phyloP scores from a whole-genome alignment of 2,329 filamentous ascomycete genomes.

The Scolecobasidium constrictum region DNA sequence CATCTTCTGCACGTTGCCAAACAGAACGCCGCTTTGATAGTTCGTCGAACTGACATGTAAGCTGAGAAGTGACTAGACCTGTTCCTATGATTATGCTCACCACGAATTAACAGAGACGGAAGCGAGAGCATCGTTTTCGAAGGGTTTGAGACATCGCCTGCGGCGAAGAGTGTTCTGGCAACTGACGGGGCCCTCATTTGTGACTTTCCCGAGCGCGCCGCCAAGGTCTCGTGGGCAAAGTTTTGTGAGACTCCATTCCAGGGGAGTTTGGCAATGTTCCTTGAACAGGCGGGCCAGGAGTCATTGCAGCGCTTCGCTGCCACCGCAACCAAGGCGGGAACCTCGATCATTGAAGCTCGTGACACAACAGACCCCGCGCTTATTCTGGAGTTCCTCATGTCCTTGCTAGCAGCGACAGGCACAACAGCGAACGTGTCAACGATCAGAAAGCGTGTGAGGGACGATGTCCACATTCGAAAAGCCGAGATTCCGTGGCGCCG shows the following conservation, averaged over 20 bases:
- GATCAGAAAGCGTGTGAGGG: constrained; percentile 48
- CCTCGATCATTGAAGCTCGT: constrained; percentile 40
- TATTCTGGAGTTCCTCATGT: constrained; percentile 49
- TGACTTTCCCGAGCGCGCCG: constrained; percentile 47
- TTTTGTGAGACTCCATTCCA: constrained; percentile 36
- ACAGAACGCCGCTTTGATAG: constrained; percentile 39
- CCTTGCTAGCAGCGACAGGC: constrained; percentile 47
- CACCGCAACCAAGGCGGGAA: constrained; percentile 40
- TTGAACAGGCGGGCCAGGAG: constrained; percentile 38
- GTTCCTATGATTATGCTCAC: constrained; percentile 11
- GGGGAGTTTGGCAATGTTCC: constrained; percentile 35
- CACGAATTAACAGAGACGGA: constrained; percentile 8
- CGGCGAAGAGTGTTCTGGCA: constrained; percentile 40
- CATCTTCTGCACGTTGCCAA: constrained; percentile 28
- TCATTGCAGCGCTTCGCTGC: constrained; percentile 45
- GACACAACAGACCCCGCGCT: constrained; percentile 47
- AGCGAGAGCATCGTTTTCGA: constrained; percentile 38
- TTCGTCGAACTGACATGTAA: constrained; percentile 25
- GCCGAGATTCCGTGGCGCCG: constrained; percentile 49
- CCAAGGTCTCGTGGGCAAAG: constrained; percentile 30
- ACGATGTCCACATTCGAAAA: constrained; percentile 45
- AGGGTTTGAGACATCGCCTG: constrained; percentile 49
- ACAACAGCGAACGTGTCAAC: constrained; percentile 19
- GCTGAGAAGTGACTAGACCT: constrained; percentile 9
- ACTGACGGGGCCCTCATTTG: constrained; percentile 42